Evolutionary conservation across 257 asterid genomes (phyloP).

Genomic region (Nemophila menziesii): DNA sequence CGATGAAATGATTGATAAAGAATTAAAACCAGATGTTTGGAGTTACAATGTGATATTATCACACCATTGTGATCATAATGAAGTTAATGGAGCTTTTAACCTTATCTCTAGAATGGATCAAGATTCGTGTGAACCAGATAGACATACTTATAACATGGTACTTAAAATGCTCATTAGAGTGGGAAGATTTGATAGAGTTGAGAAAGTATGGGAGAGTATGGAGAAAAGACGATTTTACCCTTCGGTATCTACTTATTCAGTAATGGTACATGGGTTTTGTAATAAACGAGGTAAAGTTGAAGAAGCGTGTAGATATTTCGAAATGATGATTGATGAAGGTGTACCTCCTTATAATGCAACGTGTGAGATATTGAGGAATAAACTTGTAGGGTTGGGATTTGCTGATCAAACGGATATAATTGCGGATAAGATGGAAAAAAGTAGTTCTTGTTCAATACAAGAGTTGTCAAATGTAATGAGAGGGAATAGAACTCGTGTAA

Average conservation of each 20-base stretch:
- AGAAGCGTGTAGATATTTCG: conserved; percentile 66
- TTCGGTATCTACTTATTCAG: conserved; percentile 66
- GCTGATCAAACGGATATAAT: conserved; percentile 56
- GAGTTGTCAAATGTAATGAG: conserved; percentile 48
- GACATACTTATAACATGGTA: conserved; percentile 68
- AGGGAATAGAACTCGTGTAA: conserved; percentile 27
- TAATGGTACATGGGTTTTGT: conserved; percentile 82
- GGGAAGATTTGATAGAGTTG: conserved; percentile 71
- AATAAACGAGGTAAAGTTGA: conserved; percentile 62
- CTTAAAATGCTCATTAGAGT: conserved; percentile 74
- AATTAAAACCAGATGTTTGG: conserved; percentile 55
- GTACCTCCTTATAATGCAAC: conserved; percentile 59
- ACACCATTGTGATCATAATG: conserved; percentile 61
- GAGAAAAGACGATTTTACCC: conserved; percentile 62
- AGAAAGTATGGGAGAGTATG: conserved; percentile 62
- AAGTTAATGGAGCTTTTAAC: conserved; percentile 55
- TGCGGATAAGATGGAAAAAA: conserved; percentile 78
- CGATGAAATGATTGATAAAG: conserved; percentile 50
- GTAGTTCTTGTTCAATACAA: conserved; percentile 46
- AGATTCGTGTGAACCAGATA: conserved; percentile 32
- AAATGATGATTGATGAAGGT: conserved; percentile 87
- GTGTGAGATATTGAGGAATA: conserved; percentile 56
- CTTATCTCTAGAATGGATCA: conserved; percentile 55
- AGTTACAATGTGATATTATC: conserved; percentile 60
- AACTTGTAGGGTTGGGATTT: conserved; percentile 51